phyloP scores from a whole-genome alignment of 1,139 yeast genomes.

The Yamadazyma atlantica region DNA sequence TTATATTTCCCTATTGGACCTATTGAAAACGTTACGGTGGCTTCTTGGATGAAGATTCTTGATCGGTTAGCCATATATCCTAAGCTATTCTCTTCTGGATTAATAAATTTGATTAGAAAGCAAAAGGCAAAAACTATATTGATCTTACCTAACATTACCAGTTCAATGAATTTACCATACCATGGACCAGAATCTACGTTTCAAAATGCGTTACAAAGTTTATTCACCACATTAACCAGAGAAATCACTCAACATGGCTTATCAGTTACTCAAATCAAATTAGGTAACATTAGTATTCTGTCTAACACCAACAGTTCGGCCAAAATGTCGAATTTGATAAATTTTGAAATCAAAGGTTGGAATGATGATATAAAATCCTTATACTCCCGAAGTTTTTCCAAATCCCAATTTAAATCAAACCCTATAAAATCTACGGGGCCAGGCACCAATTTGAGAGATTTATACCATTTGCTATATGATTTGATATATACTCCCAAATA shows the following conservation, averaged over 20 bases:
- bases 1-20: constrained; percentile 70
- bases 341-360: constrained; percentile 45
- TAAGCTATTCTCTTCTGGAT: constrained; percentile 55
- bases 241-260: constrained; percentile 44
- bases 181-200: constrained; percentile 51
- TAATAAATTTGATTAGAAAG: constrained; percentile 54
- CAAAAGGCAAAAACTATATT: constrained; percentile 45
- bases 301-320: constrained; percentile 25
- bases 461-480: constrained; percentile 57
- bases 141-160: constrained; percentile 43
- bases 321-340: constrained; percentile 24
- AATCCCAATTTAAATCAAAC: constrained; percentile 31
- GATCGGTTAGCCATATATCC: constrained; percentile 48
- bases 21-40: constrained; percentile 53
- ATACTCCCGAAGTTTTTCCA: constrained; percentile 36
- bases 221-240: constrained; percentile 39
- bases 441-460: constrained; percentile 45
- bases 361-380: constrained; percentile 34
- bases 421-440: constrained; percentile 37
- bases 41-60: constrained; percentile 53
- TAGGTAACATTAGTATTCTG: constrained; percentile 48
- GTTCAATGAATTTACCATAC: constrained; percentile 45
- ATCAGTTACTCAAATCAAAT: constrained; percentile 43
- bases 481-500: constrained; percentile 37
- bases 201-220: constrained; percentile 32